Percentiles rank a stretch among this genome's conserved stretches.
phyloP scores from a whole-genome alignment of 352 stramenopile species.

The Phytophthora multivora region DNA sequence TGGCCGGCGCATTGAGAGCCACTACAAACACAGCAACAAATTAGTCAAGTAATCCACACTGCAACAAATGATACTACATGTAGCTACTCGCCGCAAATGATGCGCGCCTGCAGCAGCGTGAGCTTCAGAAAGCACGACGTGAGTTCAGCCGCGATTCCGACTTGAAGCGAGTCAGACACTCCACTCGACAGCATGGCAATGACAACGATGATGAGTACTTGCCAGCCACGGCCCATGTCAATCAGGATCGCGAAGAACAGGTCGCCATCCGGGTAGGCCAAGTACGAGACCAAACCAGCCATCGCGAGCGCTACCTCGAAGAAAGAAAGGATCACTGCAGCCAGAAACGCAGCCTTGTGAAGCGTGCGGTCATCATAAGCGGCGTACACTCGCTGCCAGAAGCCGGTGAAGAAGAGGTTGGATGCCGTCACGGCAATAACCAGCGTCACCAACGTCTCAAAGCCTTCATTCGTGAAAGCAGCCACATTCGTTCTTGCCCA shows the following conservation, averaged over 20 bases:
- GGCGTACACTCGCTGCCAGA: slow-evolving; percentile 77
- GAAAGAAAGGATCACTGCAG: slow-evolving; percentile 57
- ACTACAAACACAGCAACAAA: slow-evolving; percentile 30
- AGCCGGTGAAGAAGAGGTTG: slow-evolving; percentile 85
- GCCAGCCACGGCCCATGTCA: slow-evolving; percentile 61
- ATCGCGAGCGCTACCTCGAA: slow-evolving; percentile 75
- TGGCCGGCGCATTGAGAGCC: slow-evolving; percentile 70
- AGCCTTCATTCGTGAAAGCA: slow-evolving; percentile 63
- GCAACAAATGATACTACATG: neutral
- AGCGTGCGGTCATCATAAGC: slow-evolving; percentile 64
- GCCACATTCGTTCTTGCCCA: slow-evolving; percentile 60
- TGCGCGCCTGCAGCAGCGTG: slow-evolving; percentile 52
- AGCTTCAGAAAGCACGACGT: slow-evolving; percentile 74
- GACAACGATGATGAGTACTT: slow-evolving; percentile 69
- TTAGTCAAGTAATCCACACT: neutral
- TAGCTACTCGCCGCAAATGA: slow-evolving; percentile 52
- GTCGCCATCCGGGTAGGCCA: slow-evolving; percentile 58
- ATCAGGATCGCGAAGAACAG: slow-evolving; percentile 83
- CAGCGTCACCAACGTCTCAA: slow-evolving; percentile 78
- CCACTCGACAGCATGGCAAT: slow-evolving; percentile 73
- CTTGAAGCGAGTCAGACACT: slow-evolving; percentile 74
- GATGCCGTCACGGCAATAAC: slow-evolving; percentile 65
- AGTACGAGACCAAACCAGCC: slow-evolving; percentile 70
- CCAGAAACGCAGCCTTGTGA: slow-evolving; percentile 43
- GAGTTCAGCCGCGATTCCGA: slow-evolving; percentile 76